A percentile compares a stretch with the other conserved stretches of the same genome.
Evolutionary conservation across 2,329 filamentous ascomycete species (phyloP).

Genomic region (Chrysosporium queenslandicum): DNA sequence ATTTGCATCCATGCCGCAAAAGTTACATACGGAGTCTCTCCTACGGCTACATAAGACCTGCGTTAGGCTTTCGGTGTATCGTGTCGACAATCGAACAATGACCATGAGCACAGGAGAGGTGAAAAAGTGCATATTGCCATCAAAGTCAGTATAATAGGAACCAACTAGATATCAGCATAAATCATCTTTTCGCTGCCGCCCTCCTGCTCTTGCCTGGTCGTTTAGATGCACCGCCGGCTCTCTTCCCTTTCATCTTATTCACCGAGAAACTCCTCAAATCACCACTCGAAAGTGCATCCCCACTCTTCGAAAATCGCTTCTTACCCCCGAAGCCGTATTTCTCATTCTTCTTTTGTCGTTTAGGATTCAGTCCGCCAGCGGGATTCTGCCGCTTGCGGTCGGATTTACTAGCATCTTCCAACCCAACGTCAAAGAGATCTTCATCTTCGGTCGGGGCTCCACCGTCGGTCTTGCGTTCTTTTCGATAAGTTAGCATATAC

Average conservation of each 20-base stretch:
- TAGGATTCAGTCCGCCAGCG: constrained; percentile 42
- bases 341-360: constrained; percentile 86
- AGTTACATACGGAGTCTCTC: too few species aligned
- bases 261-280: constrained; percentile 72
- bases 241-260: constrained; percentile 68
- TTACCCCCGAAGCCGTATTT: constrained; percentile 96
- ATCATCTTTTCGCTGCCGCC: constrained; percentile 27
- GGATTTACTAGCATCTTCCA: constrained; percentile 58
- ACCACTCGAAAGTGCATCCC: constrained; percentile 70
- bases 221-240: constrained; percentile 29
- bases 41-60: too few species aligned
- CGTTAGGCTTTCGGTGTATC: too few species aligned
- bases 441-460: constrained; percentile 59
- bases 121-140: background rate
- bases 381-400: constrained; percentile 27
- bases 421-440: constrained; percentile 82
- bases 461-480: constrained; percentile 69
- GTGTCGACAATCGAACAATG: too few species aligned
- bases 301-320: constrained; percentile 84
- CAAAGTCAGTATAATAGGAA: too few species aligned
- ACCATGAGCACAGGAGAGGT: too few species aligned
- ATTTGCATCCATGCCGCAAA: too few species aligned
- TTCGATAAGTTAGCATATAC: constrained; percentile 5
- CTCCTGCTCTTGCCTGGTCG: constrained; percentile 45
- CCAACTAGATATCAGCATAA: background rate